Base-by-base conservation (phyloP, 257 asterid genomes). In the Nicotiana tomentosiformis region DNA sequence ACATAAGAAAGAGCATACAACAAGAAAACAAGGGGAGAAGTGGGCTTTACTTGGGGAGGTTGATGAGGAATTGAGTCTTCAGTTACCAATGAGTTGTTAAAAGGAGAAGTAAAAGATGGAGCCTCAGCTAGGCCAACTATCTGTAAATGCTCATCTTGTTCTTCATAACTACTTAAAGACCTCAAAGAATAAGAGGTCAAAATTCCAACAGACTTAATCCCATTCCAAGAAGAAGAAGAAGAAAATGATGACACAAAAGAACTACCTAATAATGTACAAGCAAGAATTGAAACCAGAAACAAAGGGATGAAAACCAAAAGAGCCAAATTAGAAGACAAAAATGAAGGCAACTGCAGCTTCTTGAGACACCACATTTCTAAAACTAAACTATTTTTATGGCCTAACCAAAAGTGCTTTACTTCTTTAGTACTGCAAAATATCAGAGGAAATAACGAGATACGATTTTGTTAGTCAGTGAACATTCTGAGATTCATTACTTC, bases 401-500 rank as follows among this genome's bases (percentile, higher is more conserved):
- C 11, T 39, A 16, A 37, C 18, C 70, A 55, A 3, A 7, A 56
- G 17, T 30, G 15, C 60, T 10, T 10, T 30, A 39, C 26, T 51
- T 37, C 14, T 10, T 53, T 60, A 33, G 51, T n/a, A 18, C 39
- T 46, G 64, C 39, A 64, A 17, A 62, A 10, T 10, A 20, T 69
- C 1, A 43, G 78, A 70, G 12, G 78, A 12, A 70, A 70, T 10
- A 80, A 55, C 15, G 15, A 55, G 68, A 46, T 18, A 66, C 49
- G 46, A 62, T 62, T 83, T 72, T 39, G 33, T 53, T 39, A 56
- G 43, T 72, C 66, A 60, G 60, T 16, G 62, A 7, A 43, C 80
- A 12, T 67, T 43, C 78, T 30, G 64, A 74, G 84, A 83, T 87
- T 66, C 90, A 81, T 87, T 87, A 55, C 90, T 85, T 85, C 81